Evolutionary conservation across 169 alveolate species (phyloP).

Genomic region (Eimeria sp.): DNA sequence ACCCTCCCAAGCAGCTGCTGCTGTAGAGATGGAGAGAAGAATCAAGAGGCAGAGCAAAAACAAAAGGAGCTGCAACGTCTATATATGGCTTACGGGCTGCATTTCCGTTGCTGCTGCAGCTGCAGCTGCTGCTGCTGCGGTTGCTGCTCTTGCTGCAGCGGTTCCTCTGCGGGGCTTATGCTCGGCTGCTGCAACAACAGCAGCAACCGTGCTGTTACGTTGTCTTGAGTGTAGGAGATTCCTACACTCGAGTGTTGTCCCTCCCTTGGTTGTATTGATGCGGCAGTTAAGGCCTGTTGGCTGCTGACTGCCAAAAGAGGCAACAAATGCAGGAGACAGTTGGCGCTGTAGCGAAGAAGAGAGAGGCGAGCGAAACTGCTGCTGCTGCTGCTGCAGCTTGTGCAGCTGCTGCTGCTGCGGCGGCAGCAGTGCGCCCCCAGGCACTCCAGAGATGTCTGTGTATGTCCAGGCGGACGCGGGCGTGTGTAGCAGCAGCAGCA

Average conservation of each 20-base stretch:
- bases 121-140: slow-evolving; percentile 3
- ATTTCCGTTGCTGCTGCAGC: not conserved
- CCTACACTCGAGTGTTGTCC: not conserved
- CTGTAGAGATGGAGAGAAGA: no score
- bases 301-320: not conserved
- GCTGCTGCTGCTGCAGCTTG: not conserved
- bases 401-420: slow-evolving; percentile 59
- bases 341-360: not conserved
- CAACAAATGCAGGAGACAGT: not conserved
- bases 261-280: not conserved
- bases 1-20: no score
- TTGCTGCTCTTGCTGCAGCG: slow-evolving; percentile 3
- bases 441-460: not conserved
- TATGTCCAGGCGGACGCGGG: not conserved
- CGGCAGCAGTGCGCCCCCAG: slow-evolving; percentile 57
- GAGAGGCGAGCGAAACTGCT: not conserved
- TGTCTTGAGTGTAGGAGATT: not conserved
- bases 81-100: not conserved
- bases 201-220: not conserved
- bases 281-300: slow-evolving; percentile 24
- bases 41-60: not conserved
- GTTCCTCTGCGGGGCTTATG: not conserved
- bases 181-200: not conserved
- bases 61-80: not conserved
- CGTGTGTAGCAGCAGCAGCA: slow-evolving; percentile 37